Evolutionary conservation across 305 asterid genomes (phyloP), one percentile per base, ranked within the genome.

Genomic region (Fraxinus baroniana): DNA sequence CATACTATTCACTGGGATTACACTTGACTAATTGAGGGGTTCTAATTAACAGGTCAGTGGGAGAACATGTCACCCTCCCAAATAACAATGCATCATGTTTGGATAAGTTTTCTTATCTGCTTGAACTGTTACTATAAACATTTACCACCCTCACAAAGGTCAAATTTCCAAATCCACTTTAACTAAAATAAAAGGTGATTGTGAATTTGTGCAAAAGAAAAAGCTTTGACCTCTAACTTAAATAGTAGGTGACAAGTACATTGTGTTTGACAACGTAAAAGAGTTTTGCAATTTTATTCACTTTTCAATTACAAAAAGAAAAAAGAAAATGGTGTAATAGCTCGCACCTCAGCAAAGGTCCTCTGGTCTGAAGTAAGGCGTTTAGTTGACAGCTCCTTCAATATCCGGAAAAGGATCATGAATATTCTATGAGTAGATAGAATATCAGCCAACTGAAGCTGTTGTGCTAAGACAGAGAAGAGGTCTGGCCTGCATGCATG

Each of bases 311-410:
- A 55, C 78, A 78, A 60, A 81, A 33, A n/a, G 76, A 82, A 78
- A 0, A 28, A 37, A 30, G 74, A 60, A 78, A 79, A 52, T 52
- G 62, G n/a, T 64, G 52, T 70, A 79, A 37, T 78, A 79, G 22
- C 75, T 2, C 68, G 77, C 88, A 93, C 98, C 97, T 93, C 92
- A 55, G 97, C 92, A 85, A 86, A 96, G 84, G 91, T 89, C 90
- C 92, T 92, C 87, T 91, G 99, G 78, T 96, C 98, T 75, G 93
- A 81, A 76, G 93, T 78, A 44, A 96, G 97, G 78, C 98, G 94
- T 87, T 96, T 96, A 83, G 97, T 90, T 0, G 99, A 94, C 90
- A 96, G 86, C 91, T 96, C 98, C 90, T 96, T 96, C 85, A 96
- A 87, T 68, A 91, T 88, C 88, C 98, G 94, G 85, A 92, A 96